Percentiles rank a stretch among this genome's conserved stretches.
These are phyloP conservation scores for Daedaleopsis sinensis DNA, from an alignment of 768 basidiomycete species.

Conservation along the genomic window DNA sequence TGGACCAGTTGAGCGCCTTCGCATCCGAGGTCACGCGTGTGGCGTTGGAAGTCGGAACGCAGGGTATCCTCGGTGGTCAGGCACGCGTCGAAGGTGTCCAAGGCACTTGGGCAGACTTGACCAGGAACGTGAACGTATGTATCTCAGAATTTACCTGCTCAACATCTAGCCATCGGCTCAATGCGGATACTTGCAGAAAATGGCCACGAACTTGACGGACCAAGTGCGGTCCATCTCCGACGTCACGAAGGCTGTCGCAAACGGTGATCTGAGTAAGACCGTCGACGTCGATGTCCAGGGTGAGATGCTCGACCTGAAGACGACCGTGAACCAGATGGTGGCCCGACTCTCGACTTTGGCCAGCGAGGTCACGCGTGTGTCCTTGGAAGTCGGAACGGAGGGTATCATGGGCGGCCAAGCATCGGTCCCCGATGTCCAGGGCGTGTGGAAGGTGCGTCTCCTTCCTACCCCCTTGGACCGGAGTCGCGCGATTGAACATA, in stretches of 20 bases:
- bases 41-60: constrained; percentile 87
- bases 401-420: constrained; percentile 95
- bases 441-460: constrained; percentile 83
- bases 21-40: constrained; percentile 83
- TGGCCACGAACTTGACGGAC: constrained; percentile 83
- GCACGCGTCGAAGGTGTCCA: constrained; percentile 90
- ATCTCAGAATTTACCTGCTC: background rate
- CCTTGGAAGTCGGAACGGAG: constrained; percentile 89
- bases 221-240: constrained; percentile 93
- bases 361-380: constrained; percentile 88
- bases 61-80: constrained; percentile 89
- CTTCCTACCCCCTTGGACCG: too few relatives aligned
- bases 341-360: constrained; percentile 71
- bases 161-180: background rate
- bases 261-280: constrained; percentile 80
- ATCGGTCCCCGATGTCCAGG: constrained; percentile 87
- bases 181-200: constrained; percentile 55
- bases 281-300: constrained; percentile 94
- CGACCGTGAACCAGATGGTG: constrained; percentile 81
- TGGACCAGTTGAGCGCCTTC: constrained; percentile 86
- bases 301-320: constrained; percentile 88
- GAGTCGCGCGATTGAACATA: background rate
- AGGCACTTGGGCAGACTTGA: constrained; percentile 92
- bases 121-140: constrained; percentile 85
- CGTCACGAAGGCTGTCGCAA: constrained; percentile 75